These are phyloP conservation scores for Eragrostis tef DNA, from an alignment of 202 grass and related monocot genomes.

Conservation along the genomic window DNA sequence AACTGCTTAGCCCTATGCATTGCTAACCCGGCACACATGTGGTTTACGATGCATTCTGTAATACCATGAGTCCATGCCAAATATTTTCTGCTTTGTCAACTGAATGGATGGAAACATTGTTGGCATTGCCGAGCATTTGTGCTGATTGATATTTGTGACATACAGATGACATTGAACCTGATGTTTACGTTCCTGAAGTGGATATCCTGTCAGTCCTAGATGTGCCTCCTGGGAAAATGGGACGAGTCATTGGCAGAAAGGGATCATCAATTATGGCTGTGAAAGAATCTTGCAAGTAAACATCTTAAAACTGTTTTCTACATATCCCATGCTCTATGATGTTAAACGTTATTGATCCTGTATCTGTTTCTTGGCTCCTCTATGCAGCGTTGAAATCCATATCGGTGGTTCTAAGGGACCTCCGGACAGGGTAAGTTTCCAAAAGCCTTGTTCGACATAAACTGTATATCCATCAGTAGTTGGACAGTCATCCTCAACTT, in stretches of 20 bases:
- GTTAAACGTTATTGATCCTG: slow-evolving; percentile 34
- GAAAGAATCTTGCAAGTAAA: slow-evolving; percentile 96
- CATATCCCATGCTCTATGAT: slow-evolving; percentile 33
- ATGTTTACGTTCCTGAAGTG: slow-evolving; percentile 62
- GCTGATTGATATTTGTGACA: slow-evolving; percentile 45
- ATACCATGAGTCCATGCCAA: slow-evolving; percentile 12
- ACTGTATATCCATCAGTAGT: neutral
- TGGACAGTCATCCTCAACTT: slow-evolving; percentile 24
- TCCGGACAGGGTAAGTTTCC: slow-evolving; percentile 74
- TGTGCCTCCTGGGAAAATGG: slow-evolving; percentile 98
- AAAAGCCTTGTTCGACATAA: neutral
- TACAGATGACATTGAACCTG: slow-evolving; percentile 63
- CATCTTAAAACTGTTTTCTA: slow-evolving; percentile 40
- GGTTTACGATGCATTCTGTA: slow-evolving; percentile 19
- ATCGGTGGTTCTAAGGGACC: slow-evolving; percentile 87
- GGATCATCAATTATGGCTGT: slow-evolving; percentile 77
- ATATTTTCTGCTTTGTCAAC: slow-evolving; percentile 17
- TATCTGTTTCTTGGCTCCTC: slow-evolving; percentile 41
- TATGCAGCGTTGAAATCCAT: slow-evolving; percentile 84
- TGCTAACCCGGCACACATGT: neutral
- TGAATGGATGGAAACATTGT: slow-evolving; percentile 21
- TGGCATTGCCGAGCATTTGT: slow-evolving; percentile 20
- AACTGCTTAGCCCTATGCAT: neutral
- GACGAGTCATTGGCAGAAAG: slow-evolving; percentile 88
- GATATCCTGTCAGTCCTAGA: slow-evolving; percentile 88